Percentiles rank a stretch among this genome's conserved stretches.
Evolutionary conservation across 768 basidiomycete genomes (phyloP).

Genomic region (Rhizopogon vinicolor): DNA sequence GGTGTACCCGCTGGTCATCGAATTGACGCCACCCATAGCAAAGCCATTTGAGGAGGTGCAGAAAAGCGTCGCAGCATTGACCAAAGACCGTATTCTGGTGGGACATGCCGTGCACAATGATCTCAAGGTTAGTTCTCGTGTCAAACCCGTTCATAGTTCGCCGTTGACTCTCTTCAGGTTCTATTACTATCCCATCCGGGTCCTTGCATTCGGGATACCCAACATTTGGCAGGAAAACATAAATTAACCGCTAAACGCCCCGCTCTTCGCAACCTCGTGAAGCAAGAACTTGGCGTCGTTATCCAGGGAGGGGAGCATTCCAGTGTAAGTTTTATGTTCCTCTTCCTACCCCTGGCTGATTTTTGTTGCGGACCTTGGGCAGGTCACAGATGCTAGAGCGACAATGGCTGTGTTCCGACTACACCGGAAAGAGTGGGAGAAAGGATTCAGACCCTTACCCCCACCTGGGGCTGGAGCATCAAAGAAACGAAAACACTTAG

Average conservation of each 20-base stretch:
- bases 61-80: constrained; percentile 64
- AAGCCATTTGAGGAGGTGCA: constrained; percentile 79
- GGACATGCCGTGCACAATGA: constrained; percentile 94
- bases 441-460: constrained; percentile 21
- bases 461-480: background rate
- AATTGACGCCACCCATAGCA: constrained; percentile 38
- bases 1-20: background rate
- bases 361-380: background rate
- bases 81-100: constrained; percentile 76
- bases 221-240: constrained; percentile 54
- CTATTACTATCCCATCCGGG: constrained; percentile 71
- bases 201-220: constrained; percentile 64
- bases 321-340: constrained; percentile 53
- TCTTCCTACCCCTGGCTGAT: background rate
- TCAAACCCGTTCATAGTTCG: background rate
- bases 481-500: constrained; percentile 15
- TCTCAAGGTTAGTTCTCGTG: constrained; percentile 48
- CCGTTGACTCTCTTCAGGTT: constrained; percentile 34
- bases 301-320: constrained; percentile 91
- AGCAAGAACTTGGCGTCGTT: constrained; percentile 69
- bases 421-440: constrained; percentile 82
- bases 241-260: constrained; percentile 60
- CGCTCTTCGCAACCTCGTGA: constrained; percentile 74
- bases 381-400: constrained; percentile 92
- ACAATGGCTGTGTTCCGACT: constrained; percentile 92